Base-by-base conservation (phyloP, 805 yeast species). In the Candida chauliodis region DNA sequence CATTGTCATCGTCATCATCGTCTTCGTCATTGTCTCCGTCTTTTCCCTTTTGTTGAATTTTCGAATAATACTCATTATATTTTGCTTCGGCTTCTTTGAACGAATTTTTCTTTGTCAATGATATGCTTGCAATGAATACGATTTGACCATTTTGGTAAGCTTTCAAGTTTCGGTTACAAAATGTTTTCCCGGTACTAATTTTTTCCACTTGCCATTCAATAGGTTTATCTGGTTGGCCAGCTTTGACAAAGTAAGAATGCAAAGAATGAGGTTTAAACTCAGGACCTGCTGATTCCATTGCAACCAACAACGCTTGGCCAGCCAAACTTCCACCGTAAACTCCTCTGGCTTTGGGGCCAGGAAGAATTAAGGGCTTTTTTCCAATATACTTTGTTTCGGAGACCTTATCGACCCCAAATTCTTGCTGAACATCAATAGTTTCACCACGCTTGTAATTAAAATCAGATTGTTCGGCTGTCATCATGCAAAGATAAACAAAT, bases 221-320 rank as follows among this genome's bases (percentile, higher is more conserved):
- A 2, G 48, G 48, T 9, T 8, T 25, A 11, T 39, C 25, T 20
- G 46, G 51, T 6, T 28, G 20, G 14, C 46, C 51, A 9, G 56
- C 46, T 42, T 52, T 47, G 30, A 62, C 50, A 41, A 63, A 55
- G 39, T 49, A 54, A 10, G 69, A 53, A 46, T 63, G 62, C 39
- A 63, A 46, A 16, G 70, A 57, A 42, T 64, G 65, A 1, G 71
- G 71, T 18, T 46, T 46, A 40, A 56, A 64, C 1, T 59, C 68
- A 2, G 44, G 39, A 5, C 59, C 59, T 5, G 55, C 44, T 5
- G 59, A 44, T 23, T 44, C 38, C 17, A 62, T 52, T 4, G 66
- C 68, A 15, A 58, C 68, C 19, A 59, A 40, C 8, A 64, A 31
- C 3, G 69, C 65, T 45, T 64, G 71, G 11, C 60, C 69, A 8